A percentile compares a stretch with the other conserved stretches of the same genome.
These are phyloP conservation scores for Nothophytophthora sp. DNA, from an alignment of 352 stramenopile genomes.

Conservation along the genomic window DNA sequence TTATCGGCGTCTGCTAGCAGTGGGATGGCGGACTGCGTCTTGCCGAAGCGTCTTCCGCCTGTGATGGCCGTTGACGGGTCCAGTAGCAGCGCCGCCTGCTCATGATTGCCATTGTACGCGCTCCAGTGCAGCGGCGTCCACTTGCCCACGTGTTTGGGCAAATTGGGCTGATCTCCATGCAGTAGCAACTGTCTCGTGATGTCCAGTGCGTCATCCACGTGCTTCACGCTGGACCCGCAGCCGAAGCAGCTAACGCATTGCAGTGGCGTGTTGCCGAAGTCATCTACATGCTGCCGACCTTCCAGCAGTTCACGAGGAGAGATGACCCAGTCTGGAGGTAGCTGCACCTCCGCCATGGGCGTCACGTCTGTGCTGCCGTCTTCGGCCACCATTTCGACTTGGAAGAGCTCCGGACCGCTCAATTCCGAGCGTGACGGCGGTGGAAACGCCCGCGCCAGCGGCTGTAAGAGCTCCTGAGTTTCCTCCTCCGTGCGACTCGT, in stretches of 20 bases:
- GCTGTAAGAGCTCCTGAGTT: constrained; percentile 39
- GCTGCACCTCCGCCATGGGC: constrained; percentile 47
- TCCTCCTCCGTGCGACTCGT: constrained; percentile 51
- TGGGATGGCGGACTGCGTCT: constrained; percentile 57
- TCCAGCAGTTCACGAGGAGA: constrained; percentile 48
- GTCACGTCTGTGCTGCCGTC: constrained; percentile 35
- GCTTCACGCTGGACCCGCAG: constrained; percentile 53
- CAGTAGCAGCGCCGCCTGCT: constrained; percentile 56
- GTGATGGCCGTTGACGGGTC: constrained; percentile 25
- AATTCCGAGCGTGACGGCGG: neutral
- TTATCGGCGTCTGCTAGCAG: constrained; percentile 55
- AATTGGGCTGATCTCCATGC: constrained; percentile 71
- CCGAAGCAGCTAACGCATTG: constrained; percentile 83
- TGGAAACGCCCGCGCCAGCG: constrained; percentile 23
- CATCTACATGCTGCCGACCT: constrained; percentile 50
- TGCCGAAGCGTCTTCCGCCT: constrained; percentile 12
- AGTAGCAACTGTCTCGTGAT: constrained; percentile 59
- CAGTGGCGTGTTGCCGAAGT: constrained; percentile 81
- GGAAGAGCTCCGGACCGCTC: constrained; percentile 23
- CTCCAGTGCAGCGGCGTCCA: constrained; percentile 79
- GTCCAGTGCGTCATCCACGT: constrained; percentile 65
- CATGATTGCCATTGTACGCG: constrained; percentile 78
- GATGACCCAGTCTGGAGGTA: constrained; percentile 41
- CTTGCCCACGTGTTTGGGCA: constrained; percentile 63
- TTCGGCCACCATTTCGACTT: constrained; percentile 51